Evolutionary conservation across 345 rosid genomes (phyloP).

Genomic region (Salix dunnii): DNA sequence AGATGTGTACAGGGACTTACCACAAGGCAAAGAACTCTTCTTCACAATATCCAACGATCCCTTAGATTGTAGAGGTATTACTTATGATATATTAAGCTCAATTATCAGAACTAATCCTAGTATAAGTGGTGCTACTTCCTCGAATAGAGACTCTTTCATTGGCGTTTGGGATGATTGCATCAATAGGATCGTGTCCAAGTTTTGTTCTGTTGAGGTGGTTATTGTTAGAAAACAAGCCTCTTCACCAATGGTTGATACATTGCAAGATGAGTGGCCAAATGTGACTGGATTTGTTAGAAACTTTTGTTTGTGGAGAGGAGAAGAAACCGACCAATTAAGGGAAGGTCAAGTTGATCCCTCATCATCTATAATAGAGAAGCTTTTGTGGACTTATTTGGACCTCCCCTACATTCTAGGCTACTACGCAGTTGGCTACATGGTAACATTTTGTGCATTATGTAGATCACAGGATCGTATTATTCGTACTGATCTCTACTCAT

Average conservation of each 20-base stretch:
- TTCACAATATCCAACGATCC: slow-evolving; percentile 58
- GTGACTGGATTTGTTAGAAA: slow-evolving; percentile 69
- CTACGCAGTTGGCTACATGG: slow-evolving; percentile 67
- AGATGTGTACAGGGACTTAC: slow-evolving; percentile 80
- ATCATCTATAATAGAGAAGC: slow-evolving; percentile 62
- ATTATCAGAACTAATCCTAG: slow-evolving; percentile 55
- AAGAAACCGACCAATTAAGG: slow-evolving; percentile 59
- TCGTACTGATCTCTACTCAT: slow-evolving; percentile 66
- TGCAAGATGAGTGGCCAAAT: slow-evolving; percentile 92
- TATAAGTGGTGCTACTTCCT: slow-evolving; percentile 36
- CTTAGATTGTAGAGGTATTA: slow-evolving; percentile 65
- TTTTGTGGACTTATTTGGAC: slow-evolving; percentile 79
- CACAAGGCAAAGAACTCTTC: slow-evolving; percentile 77
- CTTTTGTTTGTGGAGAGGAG: slow-evolving; percentile 94
- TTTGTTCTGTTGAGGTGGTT: slow-evolving; percentile 54
- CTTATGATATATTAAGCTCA: slow-evolving; percentile 59
- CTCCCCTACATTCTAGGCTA: slow-evolving; percentile 86
- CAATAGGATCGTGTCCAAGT: slow-evolving; percentile 69
- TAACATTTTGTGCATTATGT: slow-evolving; percentile 75
- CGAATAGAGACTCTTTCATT: slow-evolving; percentile 73
- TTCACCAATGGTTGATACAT: slow-evolving; percentile 10
- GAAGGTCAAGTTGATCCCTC: slow-evolving; percentile 68
- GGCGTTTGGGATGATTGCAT: slow-evolving; percentile 90
- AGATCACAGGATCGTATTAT: slow-evolving; percentile 59
- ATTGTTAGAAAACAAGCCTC: slow-evolving; percentile 55